These are phyloP conservation scores for Ramaria sp. DNA, from an alignment of 768 basidiomycete genomes.

Conservation along the genomic window DNA sequence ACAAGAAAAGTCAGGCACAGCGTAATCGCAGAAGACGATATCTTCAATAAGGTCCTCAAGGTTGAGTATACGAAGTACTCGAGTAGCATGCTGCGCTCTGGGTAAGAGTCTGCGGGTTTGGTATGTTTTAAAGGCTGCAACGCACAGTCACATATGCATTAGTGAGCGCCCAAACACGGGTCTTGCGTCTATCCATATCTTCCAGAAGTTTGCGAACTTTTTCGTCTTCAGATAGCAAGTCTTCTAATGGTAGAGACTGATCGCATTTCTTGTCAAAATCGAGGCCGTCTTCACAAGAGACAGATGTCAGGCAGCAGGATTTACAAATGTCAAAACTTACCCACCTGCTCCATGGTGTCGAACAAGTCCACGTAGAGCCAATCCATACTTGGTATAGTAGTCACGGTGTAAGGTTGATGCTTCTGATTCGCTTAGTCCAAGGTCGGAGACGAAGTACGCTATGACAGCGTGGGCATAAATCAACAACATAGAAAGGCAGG, in stretches of 20 bases:
- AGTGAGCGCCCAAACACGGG: constrained; percentile 76
- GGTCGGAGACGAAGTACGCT: constrained; percentile 61
- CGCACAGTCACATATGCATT: constrained; percentile 71
- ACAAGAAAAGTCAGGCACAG: constrained; percentile 53
- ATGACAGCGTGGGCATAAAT: neutral
- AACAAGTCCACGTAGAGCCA: constrained; percentile 69
- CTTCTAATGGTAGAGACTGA: constrained; percentile 71
- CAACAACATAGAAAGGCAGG: neutral
- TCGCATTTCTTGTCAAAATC: constrained; percentile 83
- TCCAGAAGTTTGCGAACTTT: constrained; percentile 53
- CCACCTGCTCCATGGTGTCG: constrained; percentile 68
- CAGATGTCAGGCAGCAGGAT: neutral
- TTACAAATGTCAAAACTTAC: neutral
- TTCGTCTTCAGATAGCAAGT: constrained; percentile 61
- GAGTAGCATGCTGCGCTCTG: constrained; percentile 55
- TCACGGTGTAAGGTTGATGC: constrained; percentile 57
- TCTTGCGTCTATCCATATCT: constrained; percentile 70
- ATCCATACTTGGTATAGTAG: constrained; percentile 76
- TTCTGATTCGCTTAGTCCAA: constrained; percentile 58
- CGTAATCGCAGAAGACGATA: constrained; percentile 73
- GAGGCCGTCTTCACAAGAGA: constrained; percentile 44
- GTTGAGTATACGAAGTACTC: constrained; percentile 66
- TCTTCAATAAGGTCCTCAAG: constrained; percentile 61
- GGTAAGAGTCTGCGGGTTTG: constrained; percentile 3
- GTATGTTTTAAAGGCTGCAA: neutral